Conservation (phyloP, 2,329 filamentous ascomycete species). For the Fusarium bulbicola region DNA sequence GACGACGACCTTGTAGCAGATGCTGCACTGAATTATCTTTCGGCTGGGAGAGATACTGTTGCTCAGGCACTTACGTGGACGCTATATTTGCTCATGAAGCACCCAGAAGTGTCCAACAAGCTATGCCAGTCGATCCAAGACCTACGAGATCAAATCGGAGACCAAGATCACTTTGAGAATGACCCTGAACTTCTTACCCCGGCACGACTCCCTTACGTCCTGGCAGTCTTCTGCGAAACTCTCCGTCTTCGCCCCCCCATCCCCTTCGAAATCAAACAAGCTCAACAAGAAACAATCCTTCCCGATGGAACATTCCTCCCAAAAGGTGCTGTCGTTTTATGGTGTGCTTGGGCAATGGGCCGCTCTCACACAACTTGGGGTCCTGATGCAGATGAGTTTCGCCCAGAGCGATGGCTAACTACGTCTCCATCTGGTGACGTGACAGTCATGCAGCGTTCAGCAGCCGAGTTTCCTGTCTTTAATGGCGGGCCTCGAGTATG, state of each 20-base stretch:
- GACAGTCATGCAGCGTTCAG: conserved; percentile 53
- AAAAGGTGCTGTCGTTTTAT: conserved; percentile 63
- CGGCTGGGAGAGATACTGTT: conserved; percentile 71
- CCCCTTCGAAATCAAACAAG: conserved; percentile 73
- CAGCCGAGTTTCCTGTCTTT: conserved; percentile 70
- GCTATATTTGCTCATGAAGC: conserved; percentile 66
- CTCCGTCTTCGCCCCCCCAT: conserved; percentile 71
- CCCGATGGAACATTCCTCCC: conserved; percentile 70
- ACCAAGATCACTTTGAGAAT: neutral
- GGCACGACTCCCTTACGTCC: conserved; percentile 61
- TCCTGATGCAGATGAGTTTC: conserved; percentile 62
- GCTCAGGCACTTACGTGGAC: conserved; percentile 73
- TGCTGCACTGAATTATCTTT: conserved; percentile 72
- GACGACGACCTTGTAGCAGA: conserved; percentile 67
- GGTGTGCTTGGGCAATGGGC: conserved; percentile 73
- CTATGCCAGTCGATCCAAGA: conserved; percentile 55
- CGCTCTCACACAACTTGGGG: conserved; percentile 66
- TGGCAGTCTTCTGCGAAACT: conserved; percentile 69
- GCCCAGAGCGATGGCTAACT: conserved; percentile 65
- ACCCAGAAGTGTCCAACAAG: conserved; percentile 52
- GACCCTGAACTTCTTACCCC: conserved; percentile 51
- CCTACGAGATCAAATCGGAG: neutral
- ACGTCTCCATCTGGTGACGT: conserved; percentile 43
- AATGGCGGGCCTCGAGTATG: conserved; percentile 70
- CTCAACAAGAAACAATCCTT: conserved; percentile 59